Conservation (phyloP, 2,329 filamentous ascomycete species). For the Cytospora piceae region DNA sequence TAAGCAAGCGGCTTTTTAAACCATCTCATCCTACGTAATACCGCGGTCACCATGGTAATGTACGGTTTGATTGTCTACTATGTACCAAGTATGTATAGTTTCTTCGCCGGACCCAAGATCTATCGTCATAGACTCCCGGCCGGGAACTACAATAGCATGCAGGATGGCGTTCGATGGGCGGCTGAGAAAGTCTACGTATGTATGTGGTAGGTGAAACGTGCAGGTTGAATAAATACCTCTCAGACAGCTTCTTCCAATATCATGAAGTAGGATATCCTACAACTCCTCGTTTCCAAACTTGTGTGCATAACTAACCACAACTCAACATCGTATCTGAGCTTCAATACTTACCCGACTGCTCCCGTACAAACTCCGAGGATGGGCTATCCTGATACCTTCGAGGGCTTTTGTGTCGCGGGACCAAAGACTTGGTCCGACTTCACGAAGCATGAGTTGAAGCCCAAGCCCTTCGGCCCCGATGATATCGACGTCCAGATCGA, state of each 20-base stretch:
- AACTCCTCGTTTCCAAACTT: not conserved
- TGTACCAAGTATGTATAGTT: not conserved
- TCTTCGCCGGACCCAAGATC: not conserved
- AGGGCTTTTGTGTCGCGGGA: constrained; percentile 48
- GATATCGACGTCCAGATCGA: constrained; percentile 75
- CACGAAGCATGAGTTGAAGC: constrained; percentile 43
- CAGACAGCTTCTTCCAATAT: not conserved
- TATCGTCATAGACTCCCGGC: not conserved
- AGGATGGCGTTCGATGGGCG: not conserved
- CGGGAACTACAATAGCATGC: not conserved
- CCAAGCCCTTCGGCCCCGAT: constrained; percentile 71
- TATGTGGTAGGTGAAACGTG: not conserved
- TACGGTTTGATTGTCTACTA: not conserved
- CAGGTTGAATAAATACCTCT: not conserved
- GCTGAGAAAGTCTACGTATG: not conserved
- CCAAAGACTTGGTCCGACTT: constrained; percentile 49
- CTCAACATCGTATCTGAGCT: not conserved
- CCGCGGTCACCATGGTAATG: too few relatives aligned
- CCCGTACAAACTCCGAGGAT: constrained; percentile 35
- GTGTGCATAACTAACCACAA: not conserved
- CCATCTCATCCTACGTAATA: too few relatives aligned
- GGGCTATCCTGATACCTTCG: constrained; percentile 51
- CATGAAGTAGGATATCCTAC: not conserved
- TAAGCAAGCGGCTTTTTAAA: too few relatives aligned
- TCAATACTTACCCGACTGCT: not conserved